Conservation (phyloP, 2,329 filamentous ascomycete genomes). For the Hypoxylon sp. region DNA sequence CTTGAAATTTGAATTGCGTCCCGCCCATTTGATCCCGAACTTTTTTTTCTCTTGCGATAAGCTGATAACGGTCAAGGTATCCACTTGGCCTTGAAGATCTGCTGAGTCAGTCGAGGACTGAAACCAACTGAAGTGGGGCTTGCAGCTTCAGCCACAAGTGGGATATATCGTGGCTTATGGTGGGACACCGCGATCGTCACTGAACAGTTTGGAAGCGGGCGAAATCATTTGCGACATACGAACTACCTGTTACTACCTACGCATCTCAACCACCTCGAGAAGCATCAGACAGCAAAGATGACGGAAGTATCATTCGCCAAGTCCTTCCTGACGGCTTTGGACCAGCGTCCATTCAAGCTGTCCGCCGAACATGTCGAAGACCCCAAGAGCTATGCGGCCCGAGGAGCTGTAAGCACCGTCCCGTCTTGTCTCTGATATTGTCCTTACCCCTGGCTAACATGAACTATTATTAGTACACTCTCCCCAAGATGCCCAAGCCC, state of each 20-base stretch:
- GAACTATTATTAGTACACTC: constrained; percentile 65
- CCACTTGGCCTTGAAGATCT: constrained; percentile 10
- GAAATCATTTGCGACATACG: constrained; percentile 12
- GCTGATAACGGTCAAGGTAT: constrained; percentile 35
- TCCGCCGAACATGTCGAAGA: constrained; percentile 92
- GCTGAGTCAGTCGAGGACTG: neutral
- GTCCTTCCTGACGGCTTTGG: constrained; percentile 80
- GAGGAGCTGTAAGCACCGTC: constrained; percentile 71
- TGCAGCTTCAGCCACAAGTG: constrained; percentile 41
- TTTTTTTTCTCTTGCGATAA: constrained; percentile 45
- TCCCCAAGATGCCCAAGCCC: constrained; percentile 70
- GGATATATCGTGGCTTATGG: constrained; percentile 30
- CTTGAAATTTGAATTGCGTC: constrained; percentile 24
- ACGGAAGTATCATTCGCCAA: constrained; percentile 87
- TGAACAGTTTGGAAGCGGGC: constrained; percentile 7
- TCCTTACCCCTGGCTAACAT: constrained; percentile 17
- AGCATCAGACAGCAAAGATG: constrained; percentile 57
- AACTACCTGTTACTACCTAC: neutral
- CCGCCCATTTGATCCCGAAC: constrained; percentile 32
- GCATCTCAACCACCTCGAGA: neutral
- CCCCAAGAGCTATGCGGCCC: constrained; percentile 76
- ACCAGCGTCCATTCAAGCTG: constrained; percentile 80
- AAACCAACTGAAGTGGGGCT: neutral
- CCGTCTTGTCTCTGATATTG: constrained; percentile 21
- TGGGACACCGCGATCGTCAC: constrained; percentile 31